phyloP scores from a whole-genome alignment of 441 rosid genomes.

The Erodium moschatum region DNA sequence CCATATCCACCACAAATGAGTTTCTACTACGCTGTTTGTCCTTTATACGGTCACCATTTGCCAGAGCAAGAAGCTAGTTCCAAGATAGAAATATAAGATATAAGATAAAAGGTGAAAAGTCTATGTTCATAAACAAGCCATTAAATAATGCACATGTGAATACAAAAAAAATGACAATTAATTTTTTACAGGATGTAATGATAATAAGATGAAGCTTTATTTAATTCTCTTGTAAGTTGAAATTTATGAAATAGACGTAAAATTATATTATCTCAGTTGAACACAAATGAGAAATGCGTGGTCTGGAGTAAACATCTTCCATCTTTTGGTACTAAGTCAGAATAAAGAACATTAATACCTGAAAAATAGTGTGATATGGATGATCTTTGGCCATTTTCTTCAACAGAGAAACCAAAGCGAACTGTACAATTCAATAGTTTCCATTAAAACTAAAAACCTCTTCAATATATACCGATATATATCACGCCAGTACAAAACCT shows the following conservation, averaged over 20 bases:
- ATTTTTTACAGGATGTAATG: slow-evolving; percentile 11
- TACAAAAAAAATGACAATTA: not conserved
- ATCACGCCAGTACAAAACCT: slow-evolving; percentile 38
- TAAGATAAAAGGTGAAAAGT: not conserved
- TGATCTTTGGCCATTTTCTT: slow-evolving; percentile 98
- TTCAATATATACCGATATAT: not conserved
- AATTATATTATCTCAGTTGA: slow-evolving; percentile 1
- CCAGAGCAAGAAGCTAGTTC: slow-evolving; percentile 80
- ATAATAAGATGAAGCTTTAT: slow-evolving; percentile 8
- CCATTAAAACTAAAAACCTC: slow-evolving; percentile 26
- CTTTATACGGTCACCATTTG: slow-evolving; percentile 96
- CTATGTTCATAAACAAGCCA: not conserved
- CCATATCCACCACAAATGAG: slow-evolving; percentile 86
- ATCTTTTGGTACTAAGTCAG: slow-evolving; percentile 16
- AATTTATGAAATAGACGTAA: slow-evolving; percentile 7
- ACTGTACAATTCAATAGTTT: slow-evolving; percentile 41
- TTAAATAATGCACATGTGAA: not conserved
- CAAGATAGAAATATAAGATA: slow-evolving; percentile 19
- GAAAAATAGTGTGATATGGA: slow-evolving; percentile 91
- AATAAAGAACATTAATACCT: slow-evolving; percentile 37
- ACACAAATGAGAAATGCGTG: slow-evolving; percentile 1
- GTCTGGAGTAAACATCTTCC: slow-evolving; percentile 1
- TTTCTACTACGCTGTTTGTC: slow-evolving; percentile 87
- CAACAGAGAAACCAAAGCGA: slow-evolving; percentile 78
- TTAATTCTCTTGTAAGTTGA: slow-evolving; percentile 15